Percentiles rank a stretch among this genome's conserved stretches.
These are phyloP conservation scores for Botrytis tulipae DNA, from an alignment of 2,329 filamentous ascomycete genomes.

Conservation along the genomic window DNA sequence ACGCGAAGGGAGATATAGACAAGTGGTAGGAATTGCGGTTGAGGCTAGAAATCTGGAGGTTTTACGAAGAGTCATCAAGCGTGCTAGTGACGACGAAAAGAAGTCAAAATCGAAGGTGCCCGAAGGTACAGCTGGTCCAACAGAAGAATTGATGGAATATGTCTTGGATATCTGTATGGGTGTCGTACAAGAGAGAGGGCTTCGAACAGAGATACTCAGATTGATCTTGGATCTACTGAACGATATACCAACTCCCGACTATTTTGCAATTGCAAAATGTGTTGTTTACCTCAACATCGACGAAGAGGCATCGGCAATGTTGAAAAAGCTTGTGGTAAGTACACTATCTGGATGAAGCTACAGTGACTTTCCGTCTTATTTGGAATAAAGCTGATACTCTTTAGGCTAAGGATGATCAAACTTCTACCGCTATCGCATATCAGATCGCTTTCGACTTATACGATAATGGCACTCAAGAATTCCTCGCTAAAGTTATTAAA, in stretches of 20 bases:
- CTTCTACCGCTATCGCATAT: constrained; percentile 83
- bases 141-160: constrained; percentile 96
- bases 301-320: constrained; percentile 82
- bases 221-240: constrained; percentile 94
- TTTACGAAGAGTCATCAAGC: constrained; percentile 79
- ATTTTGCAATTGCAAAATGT: constrained; percentile 97
- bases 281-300: constrained; percentile 94
- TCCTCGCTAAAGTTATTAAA: constrained; percentile 83
- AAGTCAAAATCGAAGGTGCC: constrained; percentile 57
- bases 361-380: constrained; percentile 9
- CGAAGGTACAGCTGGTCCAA: constrained; percentile 56
- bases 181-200: constrained; percentile 86
- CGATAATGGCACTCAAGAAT: constrained; percentile 98
- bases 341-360: background rate
- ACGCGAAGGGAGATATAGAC: constrained; percentile 80
- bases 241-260: constrained; percentile 88
- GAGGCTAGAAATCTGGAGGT: constrained; percentile 92
- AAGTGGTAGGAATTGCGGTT: constrained; percentile 94
- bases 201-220: constrained; percentile 80
- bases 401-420: constrained; percentile 65
- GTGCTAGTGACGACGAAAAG: constrained; percentile 84
- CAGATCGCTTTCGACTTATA: constrained; percentile 98
- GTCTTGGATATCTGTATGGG: constrained; percentile 96
- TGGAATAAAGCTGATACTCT: constrained; percentile 5
- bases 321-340: constrained; percentile 68